These are phyloP conservation scores for Stentor roeselii DNA, from an alignment of 73 alveolate genomes.

Conservation along the genomic window DNA sequence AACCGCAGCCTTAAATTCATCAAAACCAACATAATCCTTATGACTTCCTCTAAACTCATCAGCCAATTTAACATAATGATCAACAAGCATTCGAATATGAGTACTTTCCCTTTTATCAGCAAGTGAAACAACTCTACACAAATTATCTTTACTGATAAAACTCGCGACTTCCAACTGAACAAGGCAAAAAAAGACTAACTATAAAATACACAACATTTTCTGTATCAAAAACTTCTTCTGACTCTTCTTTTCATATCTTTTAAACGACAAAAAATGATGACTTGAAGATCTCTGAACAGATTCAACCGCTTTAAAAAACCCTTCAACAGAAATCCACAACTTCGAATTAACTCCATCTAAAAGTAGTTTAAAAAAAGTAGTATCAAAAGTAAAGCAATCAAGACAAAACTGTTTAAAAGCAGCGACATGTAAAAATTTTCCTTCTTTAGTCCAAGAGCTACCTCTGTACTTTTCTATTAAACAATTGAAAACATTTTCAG, in stretches of 20 bases:
- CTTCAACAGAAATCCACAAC: not conserved
- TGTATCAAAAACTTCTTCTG: slow-evolving; percentile 14
- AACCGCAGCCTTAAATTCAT: not conserved
- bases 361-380: not conserved
- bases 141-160: not conserved
- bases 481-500: not conserved
- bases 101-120: slow-evolving; percentile 1
- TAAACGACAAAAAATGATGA: not conserved
- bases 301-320: not conserved
- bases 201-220: not conserved
- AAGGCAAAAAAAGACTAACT: slow-evolving; percentile 1
- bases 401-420: slow-evolving; percentile 1
- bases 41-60: not conserved
- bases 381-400: slow-evolving; percentile 7
- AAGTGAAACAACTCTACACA: not conserved
- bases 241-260: not conserved
- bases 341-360: not conserved
- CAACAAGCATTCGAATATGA: not conserved
- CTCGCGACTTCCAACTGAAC: not conserved
- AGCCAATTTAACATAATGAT: not conserved
- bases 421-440: not conserved
- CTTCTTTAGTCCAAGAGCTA: not conserved
- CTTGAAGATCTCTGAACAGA: not conserved
- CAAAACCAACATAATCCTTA: not conserved
- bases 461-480: not conserved